Conservation (phyloP, 345 rosid genomes). For the Camelina laxa region DNA sequence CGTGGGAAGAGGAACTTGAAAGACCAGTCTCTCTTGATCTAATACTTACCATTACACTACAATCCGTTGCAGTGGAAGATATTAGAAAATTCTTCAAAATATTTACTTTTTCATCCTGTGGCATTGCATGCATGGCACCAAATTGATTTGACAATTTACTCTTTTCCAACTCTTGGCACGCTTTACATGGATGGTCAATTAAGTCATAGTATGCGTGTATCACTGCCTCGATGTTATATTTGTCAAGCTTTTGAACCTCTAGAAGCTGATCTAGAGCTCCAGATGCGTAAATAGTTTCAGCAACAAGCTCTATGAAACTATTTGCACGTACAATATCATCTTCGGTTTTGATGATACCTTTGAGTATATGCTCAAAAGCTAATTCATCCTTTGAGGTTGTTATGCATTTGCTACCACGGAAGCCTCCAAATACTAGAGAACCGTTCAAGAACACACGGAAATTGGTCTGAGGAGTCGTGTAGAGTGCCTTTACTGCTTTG, state of each 20-base stretch:
- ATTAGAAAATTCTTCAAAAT: conserved; percentile 70
- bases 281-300: conserved; percentile 62
- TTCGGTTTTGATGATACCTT: conserved; percentile 57
- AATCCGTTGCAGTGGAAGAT: conserved; percentile 87
- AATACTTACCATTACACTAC: conserved; percentile 81
- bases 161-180: conserved; percentile 55
- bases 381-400: conserved; percentile 50
- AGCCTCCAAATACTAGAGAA: conserved; percentile 74
- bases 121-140: conserved; percentile 64
- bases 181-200: conserved; percentile 63
- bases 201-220: conserved; percentile 86
- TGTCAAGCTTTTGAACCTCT: conserved; percentile 77
- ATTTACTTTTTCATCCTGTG: conserved; percentile 68
- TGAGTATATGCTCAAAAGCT: conserved; percentile 65
- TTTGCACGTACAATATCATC: conserved; percentile 52
- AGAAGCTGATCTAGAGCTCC: conserved; percentile 73
- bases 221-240: conserved; percentile 78
- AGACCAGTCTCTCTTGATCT: conserved; percentile 53
- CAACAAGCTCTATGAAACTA: conserved; percentile 72
- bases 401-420: conserved; percentile 60
- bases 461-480: conserved; percentile 77
- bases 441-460: conserved; percentile 89
- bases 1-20: conserved; percentile 51
- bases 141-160: conserved; percentile 26
- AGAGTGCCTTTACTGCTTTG: conserved; percentile 75